A percentile compares a stretch with the other conserved stretches of the same genome.
These are phyloP conservation scores for Protostelium mycophagum DNA, from an alignment of 78 protist genomes.

Conservation along the genomic window DNA sequence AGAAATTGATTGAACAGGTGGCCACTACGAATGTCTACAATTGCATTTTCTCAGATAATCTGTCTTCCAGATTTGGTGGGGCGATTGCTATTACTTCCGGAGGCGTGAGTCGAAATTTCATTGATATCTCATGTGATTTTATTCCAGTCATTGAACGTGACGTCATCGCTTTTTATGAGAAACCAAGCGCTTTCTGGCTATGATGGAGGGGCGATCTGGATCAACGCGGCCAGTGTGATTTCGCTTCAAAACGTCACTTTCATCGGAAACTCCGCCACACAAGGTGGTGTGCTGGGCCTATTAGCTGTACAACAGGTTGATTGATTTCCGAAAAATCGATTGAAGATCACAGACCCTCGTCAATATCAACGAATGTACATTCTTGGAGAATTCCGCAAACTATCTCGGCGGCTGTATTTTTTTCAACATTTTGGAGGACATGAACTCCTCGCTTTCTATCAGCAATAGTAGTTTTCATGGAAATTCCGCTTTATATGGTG, in stretches of 20 bases:
- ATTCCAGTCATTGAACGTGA: background rate
- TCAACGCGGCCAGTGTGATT: background rate
- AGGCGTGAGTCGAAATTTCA: background rate
- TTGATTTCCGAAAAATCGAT: background rate
- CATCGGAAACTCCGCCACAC: background rate
- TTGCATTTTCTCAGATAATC: background rate
- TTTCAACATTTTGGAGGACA: background rate
- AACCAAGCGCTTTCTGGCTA: background rate
- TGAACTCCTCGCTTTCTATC: background rate
- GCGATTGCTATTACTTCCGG: background rate
- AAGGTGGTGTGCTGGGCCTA: background rate
- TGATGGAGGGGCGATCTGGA: background rate
- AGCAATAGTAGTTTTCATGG: background rate
- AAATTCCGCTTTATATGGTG: background rate
- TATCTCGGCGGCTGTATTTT: background rate
- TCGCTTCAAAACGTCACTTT: background rate
- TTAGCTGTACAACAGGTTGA: background rate
- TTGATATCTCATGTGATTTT: background rate
- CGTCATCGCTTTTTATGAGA: no score
- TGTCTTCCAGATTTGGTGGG: background rate
- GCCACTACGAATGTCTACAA: background rate
- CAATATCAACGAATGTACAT: background rate
- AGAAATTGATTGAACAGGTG: no score
- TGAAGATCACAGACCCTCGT: background rate
- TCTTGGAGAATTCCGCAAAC: background rate